phyloP scores from a whole-genome alignment of 202 grass and related monocot genomes.

The Zoysia matrella region DNA sequence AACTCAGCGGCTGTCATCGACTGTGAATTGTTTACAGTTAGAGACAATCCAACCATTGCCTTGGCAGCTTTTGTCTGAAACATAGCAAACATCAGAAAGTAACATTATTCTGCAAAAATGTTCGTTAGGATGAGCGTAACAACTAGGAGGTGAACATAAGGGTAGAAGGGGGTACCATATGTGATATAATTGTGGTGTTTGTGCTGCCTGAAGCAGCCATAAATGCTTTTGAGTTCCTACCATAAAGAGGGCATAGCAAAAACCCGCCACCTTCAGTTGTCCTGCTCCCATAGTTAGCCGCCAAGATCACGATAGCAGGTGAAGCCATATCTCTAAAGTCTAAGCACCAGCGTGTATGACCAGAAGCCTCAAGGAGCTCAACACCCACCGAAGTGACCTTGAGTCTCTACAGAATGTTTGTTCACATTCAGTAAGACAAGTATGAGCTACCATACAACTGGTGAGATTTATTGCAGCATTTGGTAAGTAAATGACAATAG shows the following conservation, averaged over 20 bases:
- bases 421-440: no score
- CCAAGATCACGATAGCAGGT: conserved; percentile 73
- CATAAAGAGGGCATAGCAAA: conserved; percentile 48
- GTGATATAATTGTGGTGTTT: conserved; percentile 45
- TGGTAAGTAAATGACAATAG: conserved; percentile 2
- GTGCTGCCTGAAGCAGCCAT: no score
- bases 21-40: conserved; percentile 76
- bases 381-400: conserved; percentile 70
- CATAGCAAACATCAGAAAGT: conserved; percentile 10
- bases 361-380: conserved; percentile 85
- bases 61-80: conserved; percentile 92
- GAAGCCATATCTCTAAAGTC: conserved; percentile 99
- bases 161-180: conserved; percentile 63
- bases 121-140: conserved; percentile 14
- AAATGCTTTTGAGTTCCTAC: no score
- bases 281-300: conserved; percentile 79
- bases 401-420: no score
- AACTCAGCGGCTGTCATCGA: conserved; percentile 25
- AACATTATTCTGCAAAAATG: conserved; percentile 18
- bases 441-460: no score
- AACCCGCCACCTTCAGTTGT: conserved; percentile 83
- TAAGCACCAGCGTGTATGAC: conserved; percentile 84
- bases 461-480: no score
- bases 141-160: conserved; percentile 5
- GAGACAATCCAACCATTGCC: conserved; percentile 71